Base-by-base conservation (phyloP, 116 monocot species). In the Cymodocea nodosa region DNA sequence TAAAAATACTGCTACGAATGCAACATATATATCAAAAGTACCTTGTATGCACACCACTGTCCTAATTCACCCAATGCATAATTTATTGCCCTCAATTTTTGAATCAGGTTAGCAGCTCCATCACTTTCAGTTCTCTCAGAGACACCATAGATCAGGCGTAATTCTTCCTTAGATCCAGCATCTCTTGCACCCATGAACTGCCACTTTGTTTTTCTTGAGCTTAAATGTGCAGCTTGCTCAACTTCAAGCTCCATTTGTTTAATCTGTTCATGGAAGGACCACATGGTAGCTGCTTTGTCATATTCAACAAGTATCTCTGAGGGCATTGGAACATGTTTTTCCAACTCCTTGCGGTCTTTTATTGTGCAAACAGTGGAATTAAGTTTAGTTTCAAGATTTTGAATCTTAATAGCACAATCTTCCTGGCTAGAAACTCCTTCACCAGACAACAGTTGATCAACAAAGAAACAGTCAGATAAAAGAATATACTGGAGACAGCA, bases 151-250 rank as follows among this genome's bases (percentile, higher is more conserved):
- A 95, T 78, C 60, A 95, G 83, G 54, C 87, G 95, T 37, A 95
- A 63, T 76, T 95, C 95, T 64, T 94, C 94, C 73, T 83, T 90
- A 23, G 87, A 84, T 58, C 95, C 90, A 56, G 95, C 95, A 87
- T 95, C 95, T 75, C 95, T 85, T 10, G 95, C 95, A 35, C 95
- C 95, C 95, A 95, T 95, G 76, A 95, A 95, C 71, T 95, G 85
- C 95, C 95, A 95, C 63, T 90, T 95, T 76, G 85, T 95, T 83
- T 79, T 90, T 71, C 90, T 77, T 30, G 85, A 87, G 70, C 90
- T 87, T 62, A 81, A 81, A 69, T 74, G 77, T 65, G 90, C 79
- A 73, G 90, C 85, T 85, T 83, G 75, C 68, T 95, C 95, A 64
- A 95, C 87, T 66, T 81, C 81, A 40, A 54, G 55, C 78, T 90